phyloP scores from a whole-genome alignment of 306 rosid species.

The Alnus rubra region DNA sequence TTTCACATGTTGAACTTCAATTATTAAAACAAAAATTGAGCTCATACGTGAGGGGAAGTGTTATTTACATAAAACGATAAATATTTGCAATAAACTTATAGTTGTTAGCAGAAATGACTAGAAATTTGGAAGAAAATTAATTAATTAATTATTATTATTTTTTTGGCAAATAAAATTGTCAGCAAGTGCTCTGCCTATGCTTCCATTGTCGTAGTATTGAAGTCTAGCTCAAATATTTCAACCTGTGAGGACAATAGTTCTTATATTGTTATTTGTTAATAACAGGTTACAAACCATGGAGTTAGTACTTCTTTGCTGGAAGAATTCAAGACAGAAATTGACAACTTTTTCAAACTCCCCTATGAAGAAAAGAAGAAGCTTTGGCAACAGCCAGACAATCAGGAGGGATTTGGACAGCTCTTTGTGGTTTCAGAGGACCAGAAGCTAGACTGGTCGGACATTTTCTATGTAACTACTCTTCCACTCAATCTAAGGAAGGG shows the following conservation, averaged over 20 bases:
- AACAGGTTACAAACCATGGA: constrained; percentile 35
- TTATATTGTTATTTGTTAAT: background rate
- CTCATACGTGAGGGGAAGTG: no score
- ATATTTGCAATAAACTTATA: no score
- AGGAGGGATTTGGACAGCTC: constrained; percentile 44
- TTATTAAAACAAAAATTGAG: no score
- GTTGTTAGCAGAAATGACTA: no score
- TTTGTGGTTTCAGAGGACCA: constrained; percentile 45
- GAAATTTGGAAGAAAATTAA: no score
- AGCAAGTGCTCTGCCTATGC: no score
- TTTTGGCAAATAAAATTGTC: no score
- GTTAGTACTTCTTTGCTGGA: constrained; percentile 32
- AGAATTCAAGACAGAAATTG: constrained; percentile 21
- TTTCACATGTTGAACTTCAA: no score
- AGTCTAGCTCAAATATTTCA: no score
- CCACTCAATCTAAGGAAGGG: constrained; percentile 23
- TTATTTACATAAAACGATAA: no score
- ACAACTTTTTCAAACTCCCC: constrained; percentile 33
- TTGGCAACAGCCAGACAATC: constrained; percentile 35
- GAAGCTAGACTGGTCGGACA: constrained; percentile 49
- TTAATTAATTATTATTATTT: no score
- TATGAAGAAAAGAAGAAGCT: constrained; percentile 37
- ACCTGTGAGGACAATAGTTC: background rate
- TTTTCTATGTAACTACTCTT: constrained; percentile 35
- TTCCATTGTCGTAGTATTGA: no score